Conservation (phyloP, 2,329 filamentous ascomycete species). For the Nigrospora osmanthi region DNA sequence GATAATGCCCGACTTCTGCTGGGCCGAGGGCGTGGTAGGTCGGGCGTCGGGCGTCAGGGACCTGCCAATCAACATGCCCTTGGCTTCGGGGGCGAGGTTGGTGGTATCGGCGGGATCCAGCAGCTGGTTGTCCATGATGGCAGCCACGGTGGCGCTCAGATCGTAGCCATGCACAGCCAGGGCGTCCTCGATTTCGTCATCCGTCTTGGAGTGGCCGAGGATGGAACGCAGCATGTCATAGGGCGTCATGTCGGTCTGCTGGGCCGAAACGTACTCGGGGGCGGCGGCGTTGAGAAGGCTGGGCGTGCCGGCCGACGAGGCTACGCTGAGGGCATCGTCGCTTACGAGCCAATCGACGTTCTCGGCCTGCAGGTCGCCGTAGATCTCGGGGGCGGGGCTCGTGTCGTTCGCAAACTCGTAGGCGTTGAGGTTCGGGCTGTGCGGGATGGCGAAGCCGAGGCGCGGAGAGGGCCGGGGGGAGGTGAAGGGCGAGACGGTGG, state of each 20-base stretch:
- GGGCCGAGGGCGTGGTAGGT: slow-evolving; percentile 67
- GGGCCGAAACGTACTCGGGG: slow-evolving; percentile 64
- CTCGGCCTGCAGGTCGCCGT: slow-evolving; percentile 85
- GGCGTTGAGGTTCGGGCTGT: slow-evolving; percentile 88
- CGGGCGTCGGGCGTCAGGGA: slow-evolving; percentile 72
- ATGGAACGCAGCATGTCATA: slow-evolving; percentile 98
- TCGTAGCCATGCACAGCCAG: slow-evolving; percentile 88
- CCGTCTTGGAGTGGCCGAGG: slow-evolving; percentile 76
- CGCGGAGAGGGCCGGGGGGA: slow-evolving; percentile 90
- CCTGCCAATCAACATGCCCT: slow-evolving; percentile 76
- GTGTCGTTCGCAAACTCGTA: slow-evolving; percentile 88
- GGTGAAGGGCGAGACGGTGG: slow-evolving; percentile 80
- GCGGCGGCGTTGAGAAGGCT: slow-evolving; percentile 72
- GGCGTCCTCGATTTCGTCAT: slow-evolving; percentile 91
- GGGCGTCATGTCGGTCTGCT: slow-evolving; percentile 87
- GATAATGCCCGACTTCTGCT: slow-evolving; percentile 77
- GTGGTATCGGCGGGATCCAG: slow-evolving; percentile 37
- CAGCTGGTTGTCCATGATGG: slow-evolving; percentile 71
- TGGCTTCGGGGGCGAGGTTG: slow-evolving; percentile 43
- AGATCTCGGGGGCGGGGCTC: slow-evolving; percentile 73
- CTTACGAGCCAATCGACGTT: slow-evolving; percentile 97
- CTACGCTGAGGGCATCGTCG: slow-evolving; percentile 72
- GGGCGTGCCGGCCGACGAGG: slow-evolving; percentile 62
- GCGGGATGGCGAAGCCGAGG: slow-evolving; percentile 85
- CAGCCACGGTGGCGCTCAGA: slow-evolving; percentile 81